These are phyloP conservation scores for Datisca glomerata DNA, from an alignment of 306 rosid genomes.

Conservation along the genomic window DNA sequence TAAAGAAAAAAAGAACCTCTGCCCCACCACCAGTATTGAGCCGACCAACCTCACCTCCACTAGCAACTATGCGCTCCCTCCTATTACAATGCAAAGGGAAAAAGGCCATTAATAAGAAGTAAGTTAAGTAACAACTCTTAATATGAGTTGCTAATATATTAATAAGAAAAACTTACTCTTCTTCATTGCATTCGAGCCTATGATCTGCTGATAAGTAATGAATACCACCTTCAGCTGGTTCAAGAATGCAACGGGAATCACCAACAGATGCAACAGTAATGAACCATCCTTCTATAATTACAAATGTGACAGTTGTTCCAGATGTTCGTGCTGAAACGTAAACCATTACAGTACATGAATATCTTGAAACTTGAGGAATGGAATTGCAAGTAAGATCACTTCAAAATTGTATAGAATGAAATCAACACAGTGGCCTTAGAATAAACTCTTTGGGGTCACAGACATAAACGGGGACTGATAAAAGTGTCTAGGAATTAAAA, in stretches of 20 bases:
- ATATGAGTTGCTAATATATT: no score
- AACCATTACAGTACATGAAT: slow-evolving; percentile 9
- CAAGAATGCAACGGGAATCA: slow-evolving; percentile 90
- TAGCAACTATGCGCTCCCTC: slow-evolving; percentile 75
- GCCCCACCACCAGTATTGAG: slow-evolving; percentile 99
- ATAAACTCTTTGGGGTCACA: no score
- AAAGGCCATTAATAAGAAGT: not conserved
- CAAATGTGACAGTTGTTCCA: slow-evolving; percentile 96
- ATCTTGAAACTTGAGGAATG: no score
- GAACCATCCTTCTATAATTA: slow-evolving; percentile 95
- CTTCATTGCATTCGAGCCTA: slow-evolving; percentile 88
- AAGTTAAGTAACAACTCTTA: no score
- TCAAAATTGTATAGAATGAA: no score
- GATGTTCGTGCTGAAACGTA: slow-evolving; percentile 61
- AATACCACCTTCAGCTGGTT: slow-evolving; percentile 80
- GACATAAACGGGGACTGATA: no score
- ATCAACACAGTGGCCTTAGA: not conserved
- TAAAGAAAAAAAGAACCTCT: slow-evolving; percentile 41
- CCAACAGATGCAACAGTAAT: slow-evolving; percentile 98
- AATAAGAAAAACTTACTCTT: slow-evolving; percentile 56
- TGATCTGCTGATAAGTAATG: slow-evolving; percentile 96
- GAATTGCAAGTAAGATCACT: no score
- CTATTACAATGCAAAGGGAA: slow-evolving; percentile 28
- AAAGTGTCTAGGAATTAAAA: no score
- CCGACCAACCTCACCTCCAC: slow-evolving; percentile 99